Evolutionary conservation across 2,329 filamentous ascomycete species (phyloP), one percentile per base, ranked within the genome.

Genomic region (Dactylella cylindrospora): DNA sequence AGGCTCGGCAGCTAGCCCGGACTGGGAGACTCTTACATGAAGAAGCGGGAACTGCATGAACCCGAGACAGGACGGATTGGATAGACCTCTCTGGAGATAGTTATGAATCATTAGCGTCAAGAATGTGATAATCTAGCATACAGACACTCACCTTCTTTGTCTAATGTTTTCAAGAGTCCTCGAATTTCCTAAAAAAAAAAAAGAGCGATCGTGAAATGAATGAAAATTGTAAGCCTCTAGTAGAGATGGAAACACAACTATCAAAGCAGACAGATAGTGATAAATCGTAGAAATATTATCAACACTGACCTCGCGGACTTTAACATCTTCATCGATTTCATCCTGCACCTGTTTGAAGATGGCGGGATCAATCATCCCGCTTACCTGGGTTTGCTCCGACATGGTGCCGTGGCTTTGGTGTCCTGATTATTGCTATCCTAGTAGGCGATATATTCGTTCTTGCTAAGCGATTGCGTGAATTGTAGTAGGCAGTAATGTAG

Each of bases 331-430:
- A 68, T 97, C 93, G 69, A 96, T 88, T 73, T 90, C 90, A 59
- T 80, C 77, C 74, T 96, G 91, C 64, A 98, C 84, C 68, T 86
- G 81, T 70, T 90, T 83, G 74, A 97, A 96, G 72, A 97, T 88
- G 67, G 81, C 79, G 61, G 88, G 85, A 72, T 94, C 85, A n/a
- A 61, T 61, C 35, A 52, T 41, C 8, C 41, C 41, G 17, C 32
- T 49, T 2, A 51, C 13, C 9, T n/a, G 12, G 10, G 5, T 36
- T 19, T 35, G 22, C 5, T 50, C 53, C 15, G 53, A 19, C 53
- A 59, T 59, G n/a, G n/a, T n/a, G n/a, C n/a, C n/a, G n/a, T n/a
- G n/a, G n/a, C n/a, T n/a, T n/a, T n/a, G n/a, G n/a, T n/a, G n/a
- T n/a, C n/a, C n/a, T n/a, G n/a, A n/a, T n/a, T n/a, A n/a, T n/a